phyloP scores from a whole-genome alignment of 2,329 filamentous ascomycete species.

The Epichloe sp. region DNA sequence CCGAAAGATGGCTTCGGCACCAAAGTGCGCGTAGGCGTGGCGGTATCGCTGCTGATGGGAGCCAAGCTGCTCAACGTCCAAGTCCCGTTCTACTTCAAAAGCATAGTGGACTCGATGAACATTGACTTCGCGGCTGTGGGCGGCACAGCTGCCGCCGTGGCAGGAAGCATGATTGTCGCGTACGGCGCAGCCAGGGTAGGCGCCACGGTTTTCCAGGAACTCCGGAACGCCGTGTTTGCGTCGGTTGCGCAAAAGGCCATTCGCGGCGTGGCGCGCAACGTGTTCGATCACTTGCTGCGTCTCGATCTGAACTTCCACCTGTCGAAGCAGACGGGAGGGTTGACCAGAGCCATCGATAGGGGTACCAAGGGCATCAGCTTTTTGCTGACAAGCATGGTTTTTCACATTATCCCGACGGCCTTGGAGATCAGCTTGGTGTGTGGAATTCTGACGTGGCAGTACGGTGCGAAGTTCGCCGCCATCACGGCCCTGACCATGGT shows the following conservation, averaged over 20 bases:
- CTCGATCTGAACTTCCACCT: conserved; percentile 92
- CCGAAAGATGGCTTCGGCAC: conserved; percentile 61
- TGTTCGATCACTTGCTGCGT: conserved; percentile 79
- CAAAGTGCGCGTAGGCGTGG: conserved; percentile 71
- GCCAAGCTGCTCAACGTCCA: conserved; percentile 96
- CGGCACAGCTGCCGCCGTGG: conserved; percentile 80
- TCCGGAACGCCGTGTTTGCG: conserved; percentile 92
- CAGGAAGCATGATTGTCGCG: conserved; percentile 83
- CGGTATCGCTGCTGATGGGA: conserved; percentile 71
- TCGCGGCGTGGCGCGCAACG: conserved; percentile 75
- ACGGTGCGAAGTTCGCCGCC: conserved; percentile 79
- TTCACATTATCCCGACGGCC: conserved; percentile 87
- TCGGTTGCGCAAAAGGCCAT: conserved; percentile 97
- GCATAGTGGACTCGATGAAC: conserved; percentile 95
- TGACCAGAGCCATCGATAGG: conserved; percentile 88
- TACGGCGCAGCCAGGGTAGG: conserved; percentile 84
- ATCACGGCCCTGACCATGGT: conserved; percentile 88
- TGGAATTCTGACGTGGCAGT: conserved; percentile 92
- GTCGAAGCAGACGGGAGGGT: conserved; percentile 81
- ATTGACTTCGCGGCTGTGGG: conserved; percentile 76
- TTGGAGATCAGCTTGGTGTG: conserved; percentile 93
- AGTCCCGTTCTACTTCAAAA: conserved; percentile 98
- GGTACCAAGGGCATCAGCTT: conserved; percentile 99
- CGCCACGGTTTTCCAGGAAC: conserved; percentile 79
- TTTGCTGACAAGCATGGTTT: conserved; percentile 93